Conservation (phyloP, 1,284 basidiomycete species). For the Leccinum ponderosum region DNA sequence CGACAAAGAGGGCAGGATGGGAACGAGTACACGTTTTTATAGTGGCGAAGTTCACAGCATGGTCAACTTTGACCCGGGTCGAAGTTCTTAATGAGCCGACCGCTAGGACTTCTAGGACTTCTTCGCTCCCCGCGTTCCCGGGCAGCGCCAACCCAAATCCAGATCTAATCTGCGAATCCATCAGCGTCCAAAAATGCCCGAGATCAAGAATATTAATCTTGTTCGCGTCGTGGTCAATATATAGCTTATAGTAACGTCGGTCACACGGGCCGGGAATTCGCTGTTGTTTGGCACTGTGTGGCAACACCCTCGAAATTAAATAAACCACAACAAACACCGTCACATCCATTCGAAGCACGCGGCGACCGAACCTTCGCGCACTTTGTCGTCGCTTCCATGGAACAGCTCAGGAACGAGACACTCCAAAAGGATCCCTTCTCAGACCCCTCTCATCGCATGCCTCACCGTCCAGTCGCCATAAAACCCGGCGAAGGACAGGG, state of each 20-base stretch:
- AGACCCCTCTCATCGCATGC: constrained; percentile 27
- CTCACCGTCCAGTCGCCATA: constrained; percentile 24
- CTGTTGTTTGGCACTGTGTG: constrained; percentile 22
- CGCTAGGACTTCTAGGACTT: not conserved
- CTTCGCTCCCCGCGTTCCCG: constrained; percentile 8
- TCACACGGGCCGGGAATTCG: not conserved
- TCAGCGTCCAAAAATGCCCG: constrained; percentile 6
- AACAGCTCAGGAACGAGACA: constrained; percentile 11
- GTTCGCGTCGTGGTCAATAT: not conserved
- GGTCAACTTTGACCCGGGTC: constrained; percentile 16
- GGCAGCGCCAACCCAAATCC: not conserved
- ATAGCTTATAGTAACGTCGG: not conserved
- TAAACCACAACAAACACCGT: constrained; percentile 29
- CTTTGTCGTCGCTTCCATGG: constrained; percentile 20
- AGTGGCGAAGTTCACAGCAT: not conserved
- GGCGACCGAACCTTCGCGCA: not conserved
- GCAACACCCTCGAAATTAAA: constrained; percentile 29
- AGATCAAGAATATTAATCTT: not conserved
- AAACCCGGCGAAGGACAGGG: constrained; percentile 31
- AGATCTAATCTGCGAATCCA: constrained; percentile 18
- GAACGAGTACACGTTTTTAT: constrained; percentile 7
- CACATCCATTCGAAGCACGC: constrained; percentile 7
- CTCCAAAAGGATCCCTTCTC: constrained; percentile 5
- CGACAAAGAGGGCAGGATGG: not conserved
- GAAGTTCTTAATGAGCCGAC: not conserved